Conservation (phyloP, 148 eudicot species). For the Cornus controversa region DNA sequence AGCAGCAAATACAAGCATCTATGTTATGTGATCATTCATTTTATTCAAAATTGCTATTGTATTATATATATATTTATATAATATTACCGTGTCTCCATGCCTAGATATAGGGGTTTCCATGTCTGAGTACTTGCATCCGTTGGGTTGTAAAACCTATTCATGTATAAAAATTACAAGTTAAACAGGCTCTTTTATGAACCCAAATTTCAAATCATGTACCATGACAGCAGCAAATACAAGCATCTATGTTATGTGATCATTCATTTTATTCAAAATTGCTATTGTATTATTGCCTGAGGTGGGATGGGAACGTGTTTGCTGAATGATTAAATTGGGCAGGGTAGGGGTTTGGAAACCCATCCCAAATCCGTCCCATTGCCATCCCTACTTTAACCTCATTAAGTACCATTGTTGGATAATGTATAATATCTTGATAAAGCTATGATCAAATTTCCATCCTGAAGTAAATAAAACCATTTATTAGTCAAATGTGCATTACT, state of each 20-base stretch:
- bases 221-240: not conserved
- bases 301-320: not conserved
- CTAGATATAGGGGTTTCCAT: too few species aligned
- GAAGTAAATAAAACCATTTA: too few species aligned
- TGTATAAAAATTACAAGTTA: not conserved
- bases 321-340: too few species aligned
- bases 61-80: too few species aligned
- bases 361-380: too few species aligned
- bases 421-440: not conserved
- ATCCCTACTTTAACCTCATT: too few species aligned
- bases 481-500: too few species aligned
- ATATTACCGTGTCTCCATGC: not conserved
- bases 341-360: too few species aligned
- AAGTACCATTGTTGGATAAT: not conserved
- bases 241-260: not conserved
- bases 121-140: not conserved
- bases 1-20: too few species aligned
- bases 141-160: not conserved
- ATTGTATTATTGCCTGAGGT: not conserved
- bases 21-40: too few species aligned
- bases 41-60: too few species aligned
- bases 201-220: not conserved
- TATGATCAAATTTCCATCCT: too few species aligned
- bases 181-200: not conserved
- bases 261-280: not conserved